Evolutionary conservation across 1,139 yeast species (phyloP).

Genomic region (Zhuliangozyma parablackwelliae): DNA sequence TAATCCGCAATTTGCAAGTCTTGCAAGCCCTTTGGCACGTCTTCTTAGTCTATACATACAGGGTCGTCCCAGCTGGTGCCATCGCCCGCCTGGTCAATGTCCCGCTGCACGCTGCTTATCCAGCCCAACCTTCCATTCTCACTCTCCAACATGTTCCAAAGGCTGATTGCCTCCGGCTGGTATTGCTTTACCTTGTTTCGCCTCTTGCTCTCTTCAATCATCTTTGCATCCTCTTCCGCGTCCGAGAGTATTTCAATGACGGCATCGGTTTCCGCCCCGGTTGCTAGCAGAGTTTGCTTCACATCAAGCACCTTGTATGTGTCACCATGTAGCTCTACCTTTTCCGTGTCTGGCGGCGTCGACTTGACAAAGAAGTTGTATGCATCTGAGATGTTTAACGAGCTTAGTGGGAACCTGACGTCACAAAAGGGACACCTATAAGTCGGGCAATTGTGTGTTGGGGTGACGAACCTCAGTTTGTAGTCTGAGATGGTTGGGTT

Average conservation of each 20-base stretch:
- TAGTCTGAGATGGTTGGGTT: constrained; percentile 4
- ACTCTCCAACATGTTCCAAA: neutral
- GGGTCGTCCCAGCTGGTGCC: constrained; percentile 11
- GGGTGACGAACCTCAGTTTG: constrained; percentile 10
- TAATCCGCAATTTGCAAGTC: too few relatives aligned
- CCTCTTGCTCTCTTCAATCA: constrained; percentile 1
- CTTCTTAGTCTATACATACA: constrained; percentile 1
- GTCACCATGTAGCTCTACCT: constrained; percentile 34
- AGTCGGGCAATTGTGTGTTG: constrained; percentile 7
- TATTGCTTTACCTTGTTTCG: neutral
- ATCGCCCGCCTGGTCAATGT: neutral
- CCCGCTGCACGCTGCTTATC: neutral
- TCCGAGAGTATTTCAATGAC: constrained; percentile 25
- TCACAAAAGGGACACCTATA: constrained; percentile 45
- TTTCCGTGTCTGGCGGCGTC: constrained; percentile 31
- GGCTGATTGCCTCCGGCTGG: neutral
- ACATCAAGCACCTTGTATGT: constrained; percentile 35
- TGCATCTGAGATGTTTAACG: constrained; percentile 36
- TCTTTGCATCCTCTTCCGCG: constrained; percentile 20
- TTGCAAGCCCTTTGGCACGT: too few relatives aligned
- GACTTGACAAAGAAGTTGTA: constrained; percentile 41
- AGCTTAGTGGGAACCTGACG: constrained; percentile 28
- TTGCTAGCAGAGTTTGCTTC: neutral
- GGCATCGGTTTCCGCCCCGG: neutral
- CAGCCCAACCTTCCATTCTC: neutral